Evolutionary conservation across 805 yeast genomes (phyloP), one percentile per base, ranked within the genome.

Genomic region (Alloascoidea africana): DNA sequence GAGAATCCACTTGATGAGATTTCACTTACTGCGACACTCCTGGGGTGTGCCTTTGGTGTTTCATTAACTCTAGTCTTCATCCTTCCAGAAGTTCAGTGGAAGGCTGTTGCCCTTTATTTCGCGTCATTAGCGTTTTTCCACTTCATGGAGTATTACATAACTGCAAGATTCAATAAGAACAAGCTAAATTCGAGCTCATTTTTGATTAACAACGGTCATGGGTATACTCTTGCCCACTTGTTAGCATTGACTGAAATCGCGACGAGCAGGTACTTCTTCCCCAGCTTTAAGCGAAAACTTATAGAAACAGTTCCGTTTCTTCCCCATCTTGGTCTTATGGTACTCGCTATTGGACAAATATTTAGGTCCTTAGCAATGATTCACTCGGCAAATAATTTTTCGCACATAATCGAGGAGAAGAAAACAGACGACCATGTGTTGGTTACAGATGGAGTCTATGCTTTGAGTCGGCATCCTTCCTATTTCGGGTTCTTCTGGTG

Each of bases 401-500:
- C 84, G 37, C 99, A 91, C 55, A 57, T 75, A 33, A 70, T 91
- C 1, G 84, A 76, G 35, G 54, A 67, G 2, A 52, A 58, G 14
- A 74, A 67, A 38, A 54, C 60, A 19, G 46, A 55, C 1, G 68
- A 68, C 38, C 98, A 91, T 53, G 56, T 46, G 5, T 62, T 91
- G 33, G 77, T 91, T 8, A 83, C 84, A 0, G 46, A 56, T 6
- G 97, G 96, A 0, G 59, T 89, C 2, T 91, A 89, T 54, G 41
- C 63, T 1, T 44, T 56, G 17, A 58, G 71, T 13, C 65, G 98
- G 42, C 98, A 91, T 54, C 98, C 98, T 4, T 77, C 93, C 36
- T 91, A 91, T 56, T 68, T 75, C 32, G 98, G 96, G 0, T 91
- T 81, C 54, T 87, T 75, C 51, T 75, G 85, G 72, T 91, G 97